A percentile compares a stretch with the other conserved stretches of the same genome.
Evolutionary conservation across 495 filamentous ascomycete species (phyloP).

Genomic region (Lasiosphaeria miniovina): DNA sequence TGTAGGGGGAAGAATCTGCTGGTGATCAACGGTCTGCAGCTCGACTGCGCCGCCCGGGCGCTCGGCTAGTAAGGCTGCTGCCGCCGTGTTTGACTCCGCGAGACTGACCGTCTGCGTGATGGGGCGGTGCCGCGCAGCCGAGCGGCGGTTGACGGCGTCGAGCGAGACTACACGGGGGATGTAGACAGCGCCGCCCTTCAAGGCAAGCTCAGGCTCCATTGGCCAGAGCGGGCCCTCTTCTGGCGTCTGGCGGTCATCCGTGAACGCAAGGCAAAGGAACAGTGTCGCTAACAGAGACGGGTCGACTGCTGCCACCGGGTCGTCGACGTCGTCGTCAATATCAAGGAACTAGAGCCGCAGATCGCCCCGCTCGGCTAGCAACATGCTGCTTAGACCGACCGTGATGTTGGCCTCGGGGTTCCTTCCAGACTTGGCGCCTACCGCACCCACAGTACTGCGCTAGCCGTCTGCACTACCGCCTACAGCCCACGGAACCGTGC

Average conservation of each 20-base stretch:
- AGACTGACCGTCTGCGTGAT: neutral
- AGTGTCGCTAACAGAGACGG: neutral
- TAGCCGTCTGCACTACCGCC: conserved; percentile 26
- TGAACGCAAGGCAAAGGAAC: conserved; percentile 11
- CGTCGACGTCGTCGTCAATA: conserved; percentile 15
- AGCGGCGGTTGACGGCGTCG: neutral
- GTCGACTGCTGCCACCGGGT: neutral
- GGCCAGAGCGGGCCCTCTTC: conserved; percentile 24
- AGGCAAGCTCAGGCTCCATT: conserved; percentile 30
- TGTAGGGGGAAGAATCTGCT: too few relatives aligned
- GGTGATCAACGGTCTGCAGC: neutral
- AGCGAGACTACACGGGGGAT: neutral
- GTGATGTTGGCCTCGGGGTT: conserved; percentile 19
- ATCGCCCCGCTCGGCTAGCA: conserved; percentile 15
- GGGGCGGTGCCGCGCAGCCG: too few relatives aligned
- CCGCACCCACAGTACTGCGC: conserved; percentile 41
- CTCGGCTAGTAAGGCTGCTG: neutral
- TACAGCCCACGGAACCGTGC: conserved; percentile 17
- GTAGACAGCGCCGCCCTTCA: conserved; percentile 10
- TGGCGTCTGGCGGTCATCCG: neutral
- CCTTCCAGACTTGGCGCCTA: conserved; percentile 13
- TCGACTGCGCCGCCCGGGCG: neutral
- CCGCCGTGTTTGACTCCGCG: neutral
- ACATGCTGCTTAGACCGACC: conserved; percentile 12
- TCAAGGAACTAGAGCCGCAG: conserved; percentile 32